Base-by-base conservation (phyloP, 2,329 filamentous ascomycete genomes). In the Aspergillus tanneri region DNA sequence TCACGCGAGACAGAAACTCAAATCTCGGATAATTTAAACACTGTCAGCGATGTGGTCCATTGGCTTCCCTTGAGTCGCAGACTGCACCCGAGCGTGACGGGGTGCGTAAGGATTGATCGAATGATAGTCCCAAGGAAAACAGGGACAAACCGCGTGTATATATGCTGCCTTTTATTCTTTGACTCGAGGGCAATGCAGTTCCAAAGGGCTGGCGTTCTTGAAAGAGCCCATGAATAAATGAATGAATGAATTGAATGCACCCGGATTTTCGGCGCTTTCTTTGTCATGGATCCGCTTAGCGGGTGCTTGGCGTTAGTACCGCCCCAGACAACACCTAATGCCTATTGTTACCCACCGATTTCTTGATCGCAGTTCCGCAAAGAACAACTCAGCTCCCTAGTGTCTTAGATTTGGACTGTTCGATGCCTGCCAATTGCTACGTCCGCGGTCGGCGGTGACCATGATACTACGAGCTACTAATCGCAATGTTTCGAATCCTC, bases 401-500 rank as follows among this genome's bases (percentile, higher is more conserved):
- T 34, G 38, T 22, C 30, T 28, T 10, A n/a, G 12, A 6, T 48
- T 12, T 22, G 36, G 34, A 52, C 43, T 44, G 35, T 60, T 64
- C 62, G 54, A 70, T 69, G 67, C 53, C 49, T 60, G 46, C 47
- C 42, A 55, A 56, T 59, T 60, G 28, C 27, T 56, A 55, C 49
- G 51, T 52, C 50, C 55, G 47, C 53, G 60, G 63, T 62, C 57
- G 55, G 58, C 59, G 61, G 57, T 71, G 68, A 71, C 64, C 67
- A 72, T 73, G 70, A 70, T 57, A 66, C 58, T 68, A 62, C 62
- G 54, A 63, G 44, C 49, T 47, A 60, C 52, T 53, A 53, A 41
- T 54, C 62, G 69, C 65, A 53, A 77, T 77, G 75, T 76, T 77
- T 59, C 74, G 76, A 67, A 82, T 83, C 62, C 78, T 84, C 61